These are phyloP conservation scores for Chaetomium tenue DNA, from an alignment of 495 filamentous ascomycete genomes.

Conservation along the genomic window DNA sequence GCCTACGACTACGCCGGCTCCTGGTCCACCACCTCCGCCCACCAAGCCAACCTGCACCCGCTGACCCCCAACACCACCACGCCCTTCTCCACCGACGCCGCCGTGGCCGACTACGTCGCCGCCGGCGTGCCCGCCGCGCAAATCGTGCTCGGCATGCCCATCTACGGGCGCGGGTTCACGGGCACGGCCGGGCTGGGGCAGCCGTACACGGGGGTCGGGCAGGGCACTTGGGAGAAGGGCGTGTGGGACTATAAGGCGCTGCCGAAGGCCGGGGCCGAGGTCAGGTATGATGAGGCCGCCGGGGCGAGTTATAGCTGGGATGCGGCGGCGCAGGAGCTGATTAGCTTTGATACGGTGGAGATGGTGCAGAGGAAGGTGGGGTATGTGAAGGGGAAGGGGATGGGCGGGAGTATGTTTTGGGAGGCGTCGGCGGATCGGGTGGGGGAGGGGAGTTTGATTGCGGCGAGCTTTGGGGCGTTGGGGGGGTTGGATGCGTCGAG, in stretches of 20 bases:
- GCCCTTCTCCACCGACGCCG: constrained; percentile 66
- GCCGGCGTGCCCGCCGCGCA: constrained; percentile 62
- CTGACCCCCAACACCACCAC: constrained; percentile 52
- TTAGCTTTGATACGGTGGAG: constrained; percentile 71
- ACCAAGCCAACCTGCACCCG: constrained; percentile 74
- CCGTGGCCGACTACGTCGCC: constrained; percentile 64
- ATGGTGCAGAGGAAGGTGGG: constrained; percentile 61
- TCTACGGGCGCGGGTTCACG: constrained; percentile 80
- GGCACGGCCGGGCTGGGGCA: constrained; percentile 68
- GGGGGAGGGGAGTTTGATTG: constrained; percentile 62
- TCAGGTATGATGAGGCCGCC: constrained; percentile 45
- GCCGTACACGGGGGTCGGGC: constrained; percentile 61
- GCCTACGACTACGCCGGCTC: constrained; percentile 69
- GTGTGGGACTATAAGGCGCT: constrained; percentile 81
- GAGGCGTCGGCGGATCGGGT: constrained; percentile 72
- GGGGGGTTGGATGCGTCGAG: constrained; percentile 37
- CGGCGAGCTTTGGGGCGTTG: constrained; percentile 43
- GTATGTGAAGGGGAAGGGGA: constrained; percentile 59
- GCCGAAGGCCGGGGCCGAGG: constrained; percentile 48
- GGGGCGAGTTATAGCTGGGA: constrained; percentile 74
- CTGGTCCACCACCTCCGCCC: constrained; percentile 64
- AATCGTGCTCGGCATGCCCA: constrained; percentile 79
- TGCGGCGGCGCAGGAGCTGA: constrained; percentile 51
- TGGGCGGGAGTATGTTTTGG: constrained; percentile 92
- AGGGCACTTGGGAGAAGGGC: constrained; percentile 70